A percentile compares a stretch with the other conserved stretches of the same genome.
These are phyloP conservation scores for Chlamydomonas applanata DNA, from an alignment of 139 green algal genomes.

Conservation along the genomic window DNA sequence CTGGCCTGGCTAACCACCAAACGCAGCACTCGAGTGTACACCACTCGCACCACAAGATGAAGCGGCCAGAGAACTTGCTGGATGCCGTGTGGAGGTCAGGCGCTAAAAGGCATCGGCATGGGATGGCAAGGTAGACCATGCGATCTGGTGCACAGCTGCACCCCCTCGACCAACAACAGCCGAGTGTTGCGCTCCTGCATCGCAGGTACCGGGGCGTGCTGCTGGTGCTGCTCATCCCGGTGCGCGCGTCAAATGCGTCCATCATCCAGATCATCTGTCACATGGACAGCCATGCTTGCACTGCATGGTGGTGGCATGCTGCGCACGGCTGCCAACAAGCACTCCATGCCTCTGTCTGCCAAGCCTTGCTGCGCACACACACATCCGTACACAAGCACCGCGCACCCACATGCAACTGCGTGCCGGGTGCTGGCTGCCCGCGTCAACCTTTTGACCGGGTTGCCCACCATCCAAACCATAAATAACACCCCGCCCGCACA, in stretches of 20 bases:
- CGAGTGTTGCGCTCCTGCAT: not conserved
- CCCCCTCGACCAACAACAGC: not conserved
- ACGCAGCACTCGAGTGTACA: no score
- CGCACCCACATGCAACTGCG: no score
- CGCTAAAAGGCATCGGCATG: constrained; percentile 3
- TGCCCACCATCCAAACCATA: no score
- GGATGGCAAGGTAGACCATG: not conserved
- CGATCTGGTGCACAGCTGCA: not conserved
- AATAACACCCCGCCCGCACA: no score
- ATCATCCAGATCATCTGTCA: not conserved
- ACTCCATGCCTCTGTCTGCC: not conserved
- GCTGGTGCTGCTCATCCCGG: constrained; percentile 57
- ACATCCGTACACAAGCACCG: no score
- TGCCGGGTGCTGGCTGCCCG: no score
- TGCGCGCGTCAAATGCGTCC: constrained; percentile 12
- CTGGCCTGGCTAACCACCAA: not conserved
- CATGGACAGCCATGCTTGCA: not conserved
- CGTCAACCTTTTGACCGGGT: no score
- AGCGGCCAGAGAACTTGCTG: constrained; percentile 31
- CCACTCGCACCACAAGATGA: constrained; percentile 18
- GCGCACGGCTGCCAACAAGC: no score
- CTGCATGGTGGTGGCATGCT: not conserved
- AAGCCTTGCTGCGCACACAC: no score
- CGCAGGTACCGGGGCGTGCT: constrained; percentile 62
- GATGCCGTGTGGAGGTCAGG: constrained; percentile 48